Conservation (phyloP, 768 basidiomycete species). For the Auricularia sp. region DNA sequence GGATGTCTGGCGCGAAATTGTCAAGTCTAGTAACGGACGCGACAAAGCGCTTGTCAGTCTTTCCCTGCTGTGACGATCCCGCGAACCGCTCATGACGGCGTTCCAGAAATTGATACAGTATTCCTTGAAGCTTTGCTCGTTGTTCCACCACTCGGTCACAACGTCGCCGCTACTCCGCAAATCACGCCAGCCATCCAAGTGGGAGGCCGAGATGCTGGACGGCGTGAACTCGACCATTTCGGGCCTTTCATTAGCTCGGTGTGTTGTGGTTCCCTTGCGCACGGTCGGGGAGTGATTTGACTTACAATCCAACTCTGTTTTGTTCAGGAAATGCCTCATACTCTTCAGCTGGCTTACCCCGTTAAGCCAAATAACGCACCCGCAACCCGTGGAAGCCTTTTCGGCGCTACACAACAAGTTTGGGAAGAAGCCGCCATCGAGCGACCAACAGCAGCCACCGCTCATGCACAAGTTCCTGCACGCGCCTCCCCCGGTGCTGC, state of each 20-base stretch:
- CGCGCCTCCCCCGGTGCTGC: conserved; percentile 71
- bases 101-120: conserved; percentile 81
- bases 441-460: conserved; percentile 29
- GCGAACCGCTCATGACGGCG: background rate
- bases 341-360: conserved; percentile 82
- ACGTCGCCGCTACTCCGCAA: conserved; percentile 4
- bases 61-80: background rate
- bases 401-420: conserved; percentile 34
- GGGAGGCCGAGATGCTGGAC: conserved; percentile 47
- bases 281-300: background rate
- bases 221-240: conserved; percentile 54
- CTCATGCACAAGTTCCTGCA: conserved; percentile 65
- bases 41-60: conserved; percentile 75
- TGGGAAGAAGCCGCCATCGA: conserved; percentile 17
- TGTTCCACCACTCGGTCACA: conserved; percentile 40
- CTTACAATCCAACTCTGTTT: no score
- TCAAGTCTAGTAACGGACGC: conserved; percentile 66
- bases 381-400: conserved; percentile 54
- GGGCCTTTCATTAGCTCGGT: conserved; percentile 72
- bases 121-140: conserved; percentile 60
- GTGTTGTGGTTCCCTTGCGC: conserved; percentile 7
- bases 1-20: conserved; percentile 74
- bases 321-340: conserved; percentile 60
- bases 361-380: conserved; percentile 57
- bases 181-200: conserved; percentile 17